phyloP scores from a whole-genome alignment of 2,329 filamentous ascomycete species.

The Arthroderma sp. region DNA sequence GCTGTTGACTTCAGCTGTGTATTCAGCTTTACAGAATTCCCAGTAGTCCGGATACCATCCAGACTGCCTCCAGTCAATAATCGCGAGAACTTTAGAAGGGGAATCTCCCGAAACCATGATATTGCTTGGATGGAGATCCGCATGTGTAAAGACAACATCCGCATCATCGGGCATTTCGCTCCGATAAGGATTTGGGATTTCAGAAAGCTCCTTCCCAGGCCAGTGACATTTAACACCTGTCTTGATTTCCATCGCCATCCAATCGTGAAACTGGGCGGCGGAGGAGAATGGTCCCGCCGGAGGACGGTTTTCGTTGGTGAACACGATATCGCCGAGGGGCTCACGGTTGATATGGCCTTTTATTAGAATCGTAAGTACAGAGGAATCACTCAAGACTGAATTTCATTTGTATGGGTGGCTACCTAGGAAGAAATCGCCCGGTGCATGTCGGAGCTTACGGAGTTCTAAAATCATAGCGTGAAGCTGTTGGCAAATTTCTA shows the following conservation, averaged over 20 bases:
- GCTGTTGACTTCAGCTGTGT: constrained; percentile 1
- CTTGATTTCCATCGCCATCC: constrained; percentile 8
- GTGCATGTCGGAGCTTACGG: constrained; percentile 12
- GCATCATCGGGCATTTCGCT: constrained; percentile 18
- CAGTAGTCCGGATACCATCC: constrained; percentile 12
- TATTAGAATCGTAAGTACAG: neutral
- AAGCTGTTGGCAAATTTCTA: constrained; percentile 11
- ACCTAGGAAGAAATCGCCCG: constrained; percentile 14
- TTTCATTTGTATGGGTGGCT: neutral
- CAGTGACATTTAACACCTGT: constrained; percentile 14
- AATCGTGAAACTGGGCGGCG: constrained; percentile 21
- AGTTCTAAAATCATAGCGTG: constrained; percentile 8
- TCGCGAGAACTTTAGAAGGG: constrained; percentile 14
- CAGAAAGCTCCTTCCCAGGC: constrained; percentile 14
- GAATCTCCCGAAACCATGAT: constrained; percentile 16
- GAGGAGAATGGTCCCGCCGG: constrained; percentile 19
- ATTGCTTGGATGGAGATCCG: constrained; percentile 23
- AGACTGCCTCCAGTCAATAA: constrained; percentile 18
- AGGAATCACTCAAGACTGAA: neutral
- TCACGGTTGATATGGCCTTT: constrained; percentile 11
- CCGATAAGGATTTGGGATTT: constrained; percentile 19
- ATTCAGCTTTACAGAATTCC: constrained; percentile 4
- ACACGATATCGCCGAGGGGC: constrained; percentile 15
- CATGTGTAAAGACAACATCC: constrained; percentile 23
- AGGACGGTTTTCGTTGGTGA: constrained; percentile 10